A percentile compares a stretch with the other conserved stretches of the same genome.
These are phyloP conservation scores for Dothiorella sarmentorum DNA, from an alignment of 2,329 filamentous ascomycete genomes.

Conservation along the genomic window DNA sequence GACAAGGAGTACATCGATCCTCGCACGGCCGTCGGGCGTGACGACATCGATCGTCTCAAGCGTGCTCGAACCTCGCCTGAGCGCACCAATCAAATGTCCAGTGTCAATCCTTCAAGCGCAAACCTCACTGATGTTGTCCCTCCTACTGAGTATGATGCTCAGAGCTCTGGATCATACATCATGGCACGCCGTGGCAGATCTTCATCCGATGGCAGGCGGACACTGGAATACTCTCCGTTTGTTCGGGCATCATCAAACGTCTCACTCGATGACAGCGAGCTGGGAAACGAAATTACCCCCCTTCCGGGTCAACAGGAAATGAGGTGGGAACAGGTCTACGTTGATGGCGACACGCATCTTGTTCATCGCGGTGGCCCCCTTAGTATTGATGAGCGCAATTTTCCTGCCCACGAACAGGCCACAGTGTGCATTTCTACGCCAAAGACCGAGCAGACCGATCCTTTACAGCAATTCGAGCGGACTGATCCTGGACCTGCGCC, in stretches of 20 bases:
- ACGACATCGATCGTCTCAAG: constrained; percentile 40
- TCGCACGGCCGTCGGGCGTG: constrained; percentile 41
- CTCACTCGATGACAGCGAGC: constrained; percentile 37
- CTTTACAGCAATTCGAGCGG: constrained; percentile 20
- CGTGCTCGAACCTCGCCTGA: constrained; percentile 18
- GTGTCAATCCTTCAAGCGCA: constrained; percentile 12
- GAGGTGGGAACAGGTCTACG: constrained; percentile 39
- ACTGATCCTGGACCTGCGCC: neutral
- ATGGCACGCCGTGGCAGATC: constrained; percentile 31
- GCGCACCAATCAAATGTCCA: constrained; percentile 1
- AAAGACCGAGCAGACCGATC: constrained; percentile 30
- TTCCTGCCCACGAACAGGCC: constrained; percentile 30
- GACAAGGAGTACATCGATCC: constrained; percentile 50
- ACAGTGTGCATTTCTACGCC: constrained; percentile 36
- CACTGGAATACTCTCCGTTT: constrained; percentile 26
- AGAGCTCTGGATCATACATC: constrained; percentile 45
- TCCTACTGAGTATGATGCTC: constrained; percentile 42
- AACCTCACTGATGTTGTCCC: constrained; percentile 33
- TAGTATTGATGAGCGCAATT: constrained; percentile 33
- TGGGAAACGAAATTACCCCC: constrained; percentile 35
- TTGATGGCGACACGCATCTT: constrained; percentile 37
- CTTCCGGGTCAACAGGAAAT: constrained; percentile 34
- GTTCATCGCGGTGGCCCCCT: constrained; percentile 30
- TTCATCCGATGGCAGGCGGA: constrained; percentile 23
- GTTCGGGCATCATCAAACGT: constrained; percentile 35